Conservation (phyloP, 148 eudicot genomes). For the Cornus controversa region DNA sequence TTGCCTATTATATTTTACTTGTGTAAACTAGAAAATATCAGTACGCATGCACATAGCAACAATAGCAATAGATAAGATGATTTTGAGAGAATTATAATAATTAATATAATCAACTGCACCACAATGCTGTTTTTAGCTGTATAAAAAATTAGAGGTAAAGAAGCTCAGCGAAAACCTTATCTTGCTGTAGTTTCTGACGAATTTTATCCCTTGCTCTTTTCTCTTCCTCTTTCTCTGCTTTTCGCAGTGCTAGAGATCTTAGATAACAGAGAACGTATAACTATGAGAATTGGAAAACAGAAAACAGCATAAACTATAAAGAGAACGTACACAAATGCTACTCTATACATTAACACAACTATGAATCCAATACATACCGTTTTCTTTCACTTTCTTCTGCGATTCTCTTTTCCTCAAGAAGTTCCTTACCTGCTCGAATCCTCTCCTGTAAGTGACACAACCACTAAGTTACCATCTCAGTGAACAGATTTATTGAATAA, state of each 20-base stretch:
- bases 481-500: too few relatives aligned
- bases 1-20: neutral
- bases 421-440: conserved; percentile 60
- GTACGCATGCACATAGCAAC: neutral
- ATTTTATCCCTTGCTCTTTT: conserved; percentile 60
- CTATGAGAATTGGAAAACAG: conserved; percentile 8
- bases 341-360: neutral
- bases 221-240: conserved; percentile 71
- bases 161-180: conserved; percentile 54
- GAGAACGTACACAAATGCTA: neutral
- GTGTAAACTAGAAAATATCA: conserved; percentile 2
- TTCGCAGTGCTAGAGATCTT: conserved; percentile 49
- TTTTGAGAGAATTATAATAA: neutral
- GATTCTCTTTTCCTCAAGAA: conserved; percentile 49
- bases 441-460: conserved; percentile 50
- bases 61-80: neutral
- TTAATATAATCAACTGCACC: neutral
- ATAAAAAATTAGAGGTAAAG: conserved; percentile 7
- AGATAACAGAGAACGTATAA: conserved; percentile 12
- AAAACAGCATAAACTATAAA: neutral
- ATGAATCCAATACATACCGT: conserved; percentile 40
- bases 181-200: conserved; percentile 69
- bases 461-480: neutral
- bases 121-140: neutral
- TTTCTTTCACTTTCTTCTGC: conserved; percentile 76